phyloP scores from a whole-genome alignment of 140 eudicot species.

The Eryngium alpinum region DNA sequence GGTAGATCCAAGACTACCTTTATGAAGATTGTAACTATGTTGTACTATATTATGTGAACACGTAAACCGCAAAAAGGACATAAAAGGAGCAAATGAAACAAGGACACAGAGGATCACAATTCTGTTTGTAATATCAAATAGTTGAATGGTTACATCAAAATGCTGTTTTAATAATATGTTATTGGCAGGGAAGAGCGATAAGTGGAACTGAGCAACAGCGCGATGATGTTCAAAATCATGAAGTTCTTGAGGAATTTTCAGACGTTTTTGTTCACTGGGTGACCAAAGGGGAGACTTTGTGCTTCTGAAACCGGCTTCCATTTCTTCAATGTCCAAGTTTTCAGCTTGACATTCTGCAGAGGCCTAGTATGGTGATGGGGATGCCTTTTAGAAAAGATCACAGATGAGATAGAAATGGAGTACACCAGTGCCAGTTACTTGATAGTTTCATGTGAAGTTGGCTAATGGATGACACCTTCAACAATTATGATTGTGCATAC shows the following conservation, averaged over 20 bases:
- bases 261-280: constrained; percentile 81
- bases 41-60: not conserved
- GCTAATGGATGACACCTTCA: constrained; percentile 5
- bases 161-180: not conserved
- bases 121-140: not conserved
- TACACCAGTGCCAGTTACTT: constrained; percentile 7
- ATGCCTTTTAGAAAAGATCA: not conserved
- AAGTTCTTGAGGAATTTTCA: constrained; percentile 52
- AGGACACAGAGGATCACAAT: too few relatives aligned
- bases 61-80: not conserved
- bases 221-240: constrained; percentile 28
- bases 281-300: constrained; percentile 55
- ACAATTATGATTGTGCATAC: constrained; percentile 19
- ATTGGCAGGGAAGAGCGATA: constrained; percentile 45
- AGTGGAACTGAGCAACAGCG: constrained; percentile 32
- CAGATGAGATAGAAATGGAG: not conserved
- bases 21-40: not conserved
- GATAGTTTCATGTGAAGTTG: not conserved
- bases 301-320: constrained; percentile 36
- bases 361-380: constrained; percentile 2
- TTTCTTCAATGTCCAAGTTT: not conserved
- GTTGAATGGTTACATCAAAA: not conserved
- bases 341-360: not conserved
- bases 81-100: not conserved
- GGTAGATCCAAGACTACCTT: not conserved